These are phyloP conservation scores for Lodderomyces orthopsilosis DNA, from an alignment of 1,139 yeast species.

Conservation along the genomic window DNA sequence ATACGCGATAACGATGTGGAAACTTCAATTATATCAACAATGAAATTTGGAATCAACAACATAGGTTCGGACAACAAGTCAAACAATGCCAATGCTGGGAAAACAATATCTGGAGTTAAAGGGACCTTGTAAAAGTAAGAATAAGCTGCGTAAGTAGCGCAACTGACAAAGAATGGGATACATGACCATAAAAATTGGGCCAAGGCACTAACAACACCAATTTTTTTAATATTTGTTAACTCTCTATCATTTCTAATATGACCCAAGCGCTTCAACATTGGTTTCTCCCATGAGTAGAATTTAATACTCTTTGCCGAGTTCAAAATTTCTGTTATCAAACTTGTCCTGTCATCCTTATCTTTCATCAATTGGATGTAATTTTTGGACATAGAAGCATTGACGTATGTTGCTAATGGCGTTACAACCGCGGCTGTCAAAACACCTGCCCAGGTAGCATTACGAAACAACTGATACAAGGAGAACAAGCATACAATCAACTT, in stretches of 20 bases:
- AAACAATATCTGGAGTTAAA: slow-evolving; percentile 36
- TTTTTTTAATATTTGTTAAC: slow-evolving; percentile 24
- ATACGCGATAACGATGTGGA: slow-evolving; percentile 35
- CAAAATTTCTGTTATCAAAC: slow-evolving; percentile 39
- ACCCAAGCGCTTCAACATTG: slow-evolving; percentile 34
- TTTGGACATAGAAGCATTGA: slow-evolving; percentile 28
- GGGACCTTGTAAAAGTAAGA: slow-evolving; percentile 22
- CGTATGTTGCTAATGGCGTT: slow-evolving; percentile 32
- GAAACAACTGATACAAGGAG: slow-evolving; percentile 30
- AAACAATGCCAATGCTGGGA: slow-evolving; percentile 41
- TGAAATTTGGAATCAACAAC: slow-evolving; percentile 30
- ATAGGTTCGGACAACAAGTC: slow-evolving; percentile 36
- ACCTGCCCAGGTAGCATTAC: slow-evolving; percentile 37
- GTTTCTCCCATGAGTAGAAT: slow-evolving; percentile 40
- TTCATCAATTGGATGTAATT: slow-evolving; percentile 26
- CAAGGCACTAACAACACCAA: slow-evolving; percentile 32
- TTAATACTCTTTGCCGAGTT: slow-evolving; percentile 40
- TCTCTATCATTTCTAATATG: slow-evolving; percentile 38
- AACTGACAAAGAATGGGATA: slow-evolving; percentile 37
- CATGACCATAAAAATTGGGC: slow-evolving; percentile 36
- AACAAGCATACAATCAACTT: slow-evolving; percentile 26
- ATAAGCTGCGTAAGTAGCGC: slow-evolving; percentile 30
- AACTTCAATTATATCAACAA: slow-evolving; percentile 29
- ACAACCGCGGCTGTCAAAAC: slow-evolving; percentile 30
- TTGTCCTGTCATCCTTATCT: slow-evolving; percentile 36